Evolutionary conservation across 768 basidiomycete genomes (phyloP).

Genomic region (Mycena latifolia): DNA sequence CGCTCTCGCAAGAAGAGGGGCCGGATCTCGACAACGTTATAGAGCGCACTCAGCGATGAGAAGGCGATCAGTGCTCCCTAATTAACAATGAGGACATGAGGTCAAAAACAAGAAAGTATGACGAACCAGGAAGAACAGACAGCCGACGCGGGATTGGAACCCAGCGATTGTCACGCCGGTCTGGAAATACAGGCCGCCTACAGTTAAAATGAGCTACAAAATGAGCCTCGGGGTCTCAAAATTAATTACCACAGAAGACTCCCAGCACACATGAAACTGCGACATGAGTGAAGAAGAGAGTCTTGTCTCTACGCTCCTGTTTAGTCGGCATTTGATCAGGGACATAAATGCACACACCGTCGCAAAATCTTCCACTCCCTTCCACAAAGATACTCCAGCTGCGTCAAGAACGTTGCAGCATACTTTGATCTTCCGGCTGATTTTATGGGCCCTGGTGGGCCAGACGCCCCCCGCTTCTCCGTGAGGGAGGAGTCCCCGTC

Average conservation of each 20-base stretch:
- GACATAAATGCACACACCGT: conserved; percentile 56
- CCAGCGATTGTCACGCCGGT: conserved; percentile 88
- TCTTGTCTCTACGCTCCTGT: conserved; percentile 74
- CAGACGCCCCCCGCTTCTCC: conserved; percentile 25
- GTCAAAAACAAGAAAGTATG: conserved; percentile 21
- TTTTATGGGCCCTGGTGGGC: conserved; percentile 3
- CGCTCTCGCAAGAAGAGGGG: conserved; percentile 93
- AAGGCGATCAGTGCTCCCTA: conserved; percentile 94
- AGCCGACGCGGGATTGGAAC: conserved; percentile 95
- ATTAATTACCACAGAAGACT: conserved; percentile 87
- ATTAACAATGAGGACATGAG: conserved; percentile 16
- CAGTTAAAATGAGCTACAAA: background rate
- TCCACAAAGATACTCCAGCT: conserved; percentile 83
- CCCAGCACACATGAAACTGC: conserved; percentile 79
- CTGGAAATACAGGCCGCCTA: conserved; percentile 89
- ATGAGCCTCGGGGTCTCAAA: too few relatives aligned
- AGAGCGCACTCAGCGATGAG: conserved; percentile 89
- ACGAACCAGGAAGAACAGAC: conserved; percentile 90
- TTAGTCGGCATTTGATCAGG: background rate
- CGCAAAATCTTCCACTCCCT: conserved; percentile 89
- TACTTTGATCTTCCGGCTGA: conserved; percentile 52
- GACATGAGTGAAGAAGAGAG: conserved; percentile 85
- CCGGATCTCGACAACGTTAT: conserved; percentile 87
- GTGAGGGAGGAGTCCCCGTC: conserved; percentile 23
- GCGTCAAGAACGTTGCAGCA: conserved; percentile 88